phyloP scores from a whole-genome alignment of 2,329 filamentous ascomycete species.

The Aspergillaceae sp. region DNA sequence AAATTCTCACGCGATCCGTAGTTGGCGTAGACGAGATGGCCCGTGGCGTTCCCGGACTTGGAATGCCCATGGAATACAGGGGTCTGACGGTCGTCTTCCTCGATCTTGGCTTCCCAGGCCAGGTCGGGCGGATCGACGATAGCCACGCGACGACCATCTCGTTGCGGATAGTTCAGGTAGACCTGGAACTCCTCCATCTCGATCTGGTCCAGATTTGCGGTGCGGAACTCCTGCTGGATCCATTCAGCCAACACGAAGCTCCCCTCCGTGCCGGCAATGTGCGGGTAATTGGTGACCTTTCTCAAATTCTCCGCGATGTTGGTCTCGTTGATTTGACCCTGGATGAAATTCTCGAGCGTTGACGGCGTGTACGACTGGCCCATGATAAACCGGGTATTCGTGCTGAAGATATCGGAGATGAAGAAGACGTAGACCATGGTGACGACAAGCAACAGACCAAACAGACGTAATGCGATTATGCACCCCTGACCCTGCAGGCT shows the following conservation, averaged over 20 bases:
- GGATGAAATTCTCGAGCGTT: slow-evolving; percentile 65
- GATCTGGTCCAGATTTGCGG: slow-evolving; percentile 66
- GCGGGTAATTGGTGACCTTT: slow-evolving; percentile 75
- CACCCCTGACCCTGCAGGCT: slow-evolving; percentile 44
- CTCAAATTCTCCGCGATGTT: slow-evolving; percentile 63
- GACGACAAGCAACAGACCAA: slow-evolving; percentile 67
- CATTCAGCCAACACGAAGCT: slow-evolving; percentile 80
- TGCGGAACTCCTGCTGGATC: slow-evolving; percentile 67
- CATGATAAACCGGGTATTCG: slow-evolving; percentile 54
- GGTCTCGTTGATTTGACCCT: slow-evolving; percentile 61
- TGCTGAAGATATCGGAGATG: slow-evolving; percentile 70
- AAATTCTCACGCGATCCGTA: slow-evolving; percentile 84
- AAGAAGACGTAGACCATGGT: slow-evolving; percentile 77
- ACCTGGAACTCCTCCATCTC: slow-evolving; percentile 71
- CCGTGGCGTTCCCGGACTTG: slow-evolving; percentile 74
- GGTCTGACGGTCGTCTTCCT: slow-evolving; percentile 73
- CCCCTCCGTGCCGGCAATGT: slow-evolving; percentile 89
- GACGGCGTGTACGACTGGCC: slow-evolving; percentile 75
- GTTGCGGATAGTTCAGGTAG: slow-evolving; percentile 83
- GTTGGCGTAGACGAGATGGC: slow-evolving; percentile 84
- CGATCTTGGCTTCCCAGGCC: slow-evolving; percentile 70
- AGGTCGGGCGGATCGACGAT: slow-evolving; percentile 63
- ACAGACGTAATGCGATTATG: slow-evolving; percentile 62
- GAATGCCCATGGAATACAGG: slow-evolving; percentile 82
- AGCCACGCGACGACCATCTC: slow-evolving; percentile 68